Evolutionary conservation across 2,329 filamentous ascomycete genomes (phyloP).

Genomic region (Xylaria sp.): DNA sequence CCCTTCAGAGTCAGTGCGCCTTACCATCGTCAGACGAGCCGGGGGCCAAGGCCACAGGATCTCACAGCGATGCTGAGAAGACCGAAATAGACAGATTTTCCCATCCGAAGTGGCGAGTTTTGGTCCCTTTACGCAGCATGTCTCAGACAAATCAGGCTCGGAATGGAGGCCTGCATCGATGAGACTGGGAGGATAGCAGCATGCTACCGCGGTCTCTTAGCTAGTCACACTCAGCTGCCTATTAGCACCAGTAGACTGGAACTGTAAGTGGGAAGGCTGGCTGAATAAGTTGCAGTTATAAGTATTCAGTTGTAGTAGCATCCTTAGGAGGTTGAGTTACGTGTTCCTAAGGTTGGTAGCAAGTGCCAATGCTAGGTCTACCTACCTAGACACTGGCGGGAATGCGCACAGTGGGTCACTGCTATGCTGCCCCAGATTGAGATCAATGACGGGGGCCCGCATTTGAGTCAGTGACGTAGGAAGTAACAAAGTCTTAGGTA

Average conservation of each 20-base stretch:
- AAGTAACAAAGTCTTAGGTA: neutral
- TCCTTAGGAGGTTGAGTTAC: neutral
- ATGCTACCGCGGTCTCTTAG: neutral
- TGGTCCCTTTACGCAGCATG: neutral
- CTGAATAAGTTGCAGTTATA: neutral
- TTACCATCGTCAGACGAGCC: conserved; percentile 4
- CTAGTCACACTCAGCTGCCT: neutral
- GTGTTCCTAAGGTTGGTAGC: too few relatives aligned
- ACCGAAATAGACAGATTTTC: conserved; percentile 6
- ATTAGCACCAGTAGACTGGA: neutral
- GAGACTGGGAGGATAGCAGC: neutral
- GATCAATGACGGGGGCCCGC: neutral
- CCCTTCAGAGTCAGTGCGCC: conserved; percentile 10
- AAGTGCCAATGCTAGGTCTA: neutral
- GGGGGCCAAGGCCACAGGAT: conserved; percentile 10
- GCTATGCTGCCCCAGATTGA: neutral
- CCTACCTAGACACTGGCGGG: neutral
- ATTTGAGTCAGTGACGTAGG: conserved; percentile 20
- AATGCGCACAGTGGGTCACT: conserved; percentile 1
- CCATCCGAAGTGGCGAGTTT: conserved; percentile 7
- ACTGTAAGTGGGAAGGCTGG: neutral
- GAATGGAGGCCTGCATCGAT: neutral
- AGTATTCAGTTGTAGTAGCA: neutral
- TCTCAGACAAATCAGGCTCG: neutral
- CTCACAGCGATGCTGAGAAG: neutral